Percentiles rank a stretch among this genome's conserved stretches.
Evolutionary conservation across 23 red algal genomes (phyloP).

Genomic region (Gracilaria caudata): DNA sequence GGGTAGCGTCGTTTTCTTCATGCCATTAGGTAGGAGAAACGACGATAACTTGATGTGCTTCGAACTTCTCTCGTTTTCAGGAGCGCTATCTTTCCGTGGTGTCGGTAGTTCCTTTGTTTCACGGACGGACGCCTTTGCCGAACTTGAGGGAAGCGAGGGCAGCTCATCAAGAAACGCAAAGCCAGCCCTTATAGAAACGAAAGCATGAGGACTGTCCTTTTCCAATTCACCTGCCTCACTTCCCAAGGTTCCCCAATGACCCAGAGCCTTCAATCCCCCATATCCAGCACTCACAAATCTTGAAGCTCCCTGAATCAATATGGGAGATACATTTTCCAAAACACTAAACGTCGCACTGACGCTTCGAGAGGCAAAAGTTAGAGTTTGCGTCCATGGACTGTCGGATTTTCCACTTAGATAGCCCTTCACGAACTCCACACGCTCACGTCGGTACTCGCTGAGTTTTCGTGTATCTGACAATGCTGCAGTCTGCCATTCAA

Average conservation of each 20-base stretch:
- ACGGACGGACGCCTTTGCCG: not conserved
- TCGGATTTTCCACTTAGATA: constrained; percentile 21
- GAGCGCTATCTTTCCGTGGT: not conserved
- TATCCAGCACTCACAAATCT: constrained; percentile 11
- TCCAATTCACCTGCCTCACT: not conserved
- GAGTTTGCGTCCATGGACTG: not conserved
- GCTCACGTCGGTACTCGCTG: not conserved
- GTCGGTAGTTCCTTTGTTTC: not conserved
- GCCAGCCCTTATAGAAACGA: not conserved
- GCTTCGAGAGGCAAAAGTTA: constrained; percentile 16
- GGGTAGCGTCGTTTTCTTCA: not conserved
- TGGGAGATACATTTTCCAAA: not conserved
- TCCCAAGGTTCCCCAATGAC: not conserved
- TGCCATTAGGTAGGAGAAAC: too few relatives aligned
- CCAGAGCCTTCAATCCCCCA: constrained; percentile 1
- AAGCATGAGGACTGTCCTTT: not conserved
- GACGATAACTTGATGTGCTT: not conserved
- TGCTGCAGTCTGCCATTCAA: constrained; percentile 6
- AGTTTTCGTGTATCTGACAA: not conserved
- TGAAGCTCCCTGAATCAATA: constrained; percentile 6
- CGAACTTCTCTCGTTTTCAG: not conserved
- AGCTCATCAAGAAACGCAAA: not conserved
- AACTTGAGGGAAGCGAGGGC: not conserved
- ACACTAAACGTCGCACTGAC: constrained; percentile 9
- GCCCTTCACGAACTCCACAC: not conserved